phyloP scores from a whole-genome alignment of 345 rosid genomes.

The Moringa oleifera region DNA sequence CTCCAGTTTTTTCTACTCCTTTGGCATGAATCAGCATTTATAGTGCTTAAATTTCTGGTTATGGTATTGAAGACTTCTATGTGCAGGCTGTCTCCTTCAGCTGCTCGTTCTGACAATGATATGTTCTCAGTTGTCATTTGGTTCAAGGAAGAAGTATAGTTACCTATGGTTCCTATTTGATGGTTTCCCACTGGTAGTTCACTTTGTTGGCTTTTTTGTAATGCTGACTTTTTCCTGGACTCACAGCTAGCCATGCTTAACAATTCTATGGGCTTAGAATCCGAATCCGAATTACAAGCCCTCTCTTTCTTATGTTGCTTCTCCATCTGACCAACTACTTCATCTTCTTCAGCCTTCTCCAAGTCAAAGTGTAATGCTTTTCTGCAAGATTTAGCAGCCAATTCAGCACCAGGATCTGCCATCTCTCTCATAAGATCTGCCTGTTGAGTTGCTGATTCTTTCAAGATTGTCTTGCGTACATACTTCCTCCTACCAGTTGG shows the following conservation, averaged over 20 bases:
- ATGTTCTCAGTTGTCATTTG: constrained; percentile 19
- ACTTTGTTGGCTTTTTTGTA: constrained; percentile 29
- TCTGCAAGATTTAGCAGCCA: constrained; percentile 39
- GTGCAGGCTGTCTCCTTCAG: constrained; percentile 16
- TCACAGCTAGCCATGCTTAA: constrained; percentile 14
- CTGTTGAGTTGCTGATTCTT: constrained; percentile 35
- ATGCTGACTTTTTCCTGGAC: constrained; percentile 18
- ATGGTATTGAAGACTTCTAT: constrained; percentile 7
- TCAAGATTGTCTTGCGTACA: constrained; percentile 31
- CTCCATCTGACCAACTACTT: constrained; percentile 20
- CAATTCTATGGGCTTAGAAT: constrained; percentile 21
- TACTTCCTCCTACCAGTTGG: constrained; percentile 42
- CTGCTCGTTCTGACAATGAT: constrained; percentile 8
- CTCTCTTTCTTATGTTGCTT: constrained; percentile 10
- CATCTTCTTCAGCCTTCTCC: constrained; percentile 30
- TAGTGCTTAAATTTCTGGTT: constrained; percentile 15
- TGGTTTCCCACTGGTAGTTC: constrained; percentile 20
- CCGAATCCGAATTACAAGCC: constrained; percentile 10
- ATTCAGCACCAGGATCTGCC: constrained; percentile 15
- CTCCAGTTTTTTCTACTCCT: constrained; percentile 17
- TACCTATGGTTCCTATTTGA: constrained; percentile 25
- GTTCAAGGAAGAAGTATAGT: constrained; percentile 19
- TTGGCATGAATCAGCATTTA: constrained; percentile 20
- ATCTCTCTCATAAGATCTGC: constrained; percentile 16
- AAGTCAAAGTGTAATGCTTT: constrained; percentile 51